Conservation (phyloP, 306 rosid genomes). For the Arachis hypogaea region DNA sequence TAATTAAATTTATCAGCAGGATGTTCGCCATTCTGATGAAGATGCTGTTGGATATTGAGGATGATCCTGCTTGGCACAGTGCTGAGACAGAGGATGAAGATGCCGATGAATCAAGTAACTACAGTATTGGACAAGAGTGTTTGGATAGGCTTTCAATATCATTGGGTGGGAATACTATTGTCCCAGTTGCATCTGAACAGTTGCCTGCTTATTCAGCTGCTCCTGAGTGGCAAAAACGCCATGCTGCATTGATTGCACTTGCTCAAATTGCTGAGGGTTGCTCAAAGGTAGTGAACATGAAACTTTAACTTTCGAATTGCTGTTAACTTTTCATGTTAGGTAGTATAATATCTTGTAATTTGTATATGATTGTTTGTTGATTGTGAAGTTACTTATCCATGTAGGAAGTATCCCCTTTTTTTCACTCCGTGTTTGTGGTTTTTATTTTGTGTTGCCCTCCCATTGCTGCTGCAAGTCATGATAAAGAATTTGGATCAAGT, state of each 20-base stretch:
- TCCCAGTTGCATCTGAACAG: slow-evolving; percentile 94
- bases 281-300: slow-evolving; percentile 60
- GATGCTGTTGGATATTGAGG: slow-evolving; percentile 57
- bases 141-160: slow-evolving; percentile 89
- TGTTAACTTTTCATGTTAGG: not conserved
- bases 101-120: slow-evolving; percentile 83
- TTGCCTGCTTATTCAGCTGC: slow-evolving; percentile 84
- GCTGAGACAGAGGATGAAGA: slow-evolving; percentile 82
- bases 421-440: no score
- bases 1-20: slow-evolving; percentile 67
- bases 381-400: not conserved
- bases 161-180: slow-evolving; percentile 94
- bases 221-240: slow-evolving; percentile 91
- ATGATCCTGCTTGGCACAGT: no score
- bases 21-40: slow-evolving; percentile 85
- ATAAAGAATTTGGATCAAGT: no score
- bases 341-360: not conserved
- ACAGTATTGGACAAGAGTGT: slow-evolving; percentile 95
- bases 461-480: no score
- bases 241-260: slow-evolving; percentile 84
- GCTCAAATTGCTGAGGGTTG: slow-evolving; percentile 98
- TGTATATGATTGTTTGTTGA: not conserved
- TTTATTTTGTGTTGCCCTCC: no score
- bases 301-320: not conserved
- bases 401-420: not conserved